Base-by-base conservation (phyloP, 768 basidiomycete genomes). In the Candolleomyces efflorescens region DNA sequence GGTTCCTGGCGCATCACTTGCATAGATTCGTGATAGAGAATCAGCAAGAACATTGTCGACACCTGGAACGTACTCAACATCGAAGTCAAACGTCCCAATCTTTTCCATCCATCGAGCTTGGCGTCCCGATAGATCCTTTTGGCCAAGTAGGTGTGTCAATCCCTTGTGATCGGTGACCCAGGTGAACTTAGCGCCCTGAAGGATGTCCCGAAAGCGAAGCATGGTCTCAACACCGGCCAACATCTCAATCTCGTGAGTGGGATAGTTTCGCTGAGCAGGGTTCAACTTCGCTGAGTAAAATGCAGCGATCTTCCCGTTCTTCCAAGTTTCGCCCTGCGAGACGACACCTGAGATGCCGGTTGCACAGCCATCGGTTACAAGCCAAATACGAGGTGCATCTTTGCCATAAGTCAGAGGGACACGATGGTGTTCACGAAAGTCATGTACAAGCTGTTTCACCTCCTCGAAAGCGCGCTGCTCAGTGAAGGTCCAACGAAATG, bases 31-130 rank as follows among this genome's bases (percentile, higher is more conserved):
- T 0, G 77, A 80, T 5, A 82, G 62, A 0, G 76, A 70, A 62
- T 82, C 78, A 0, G 75, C 71, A 0, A 75, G 59, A 0, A 69
- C 63, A 58, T 82, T 79, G 3, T 72, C 67, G 1, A 63, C 61
- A 0, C 78, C 79, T 0, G 71, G 64, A 0, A 71, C 63, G 56
- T 73, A 73, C 12, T 55, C 61, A 17, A 68, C 66, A 56, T 57
- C 62, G 49, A 65, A 81, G 36, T 79, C 70, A 55, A 76, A n/a
- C 81, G n/a, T 73, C 63, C 63, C 54, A 0, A 82, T 59, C 18
- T 71, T 70, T 55, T 78, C 69, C 2, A 73, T 36, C 79, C 78
- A 79, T 0, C 71, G 60, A 0, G 68, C 68, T 32, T 78, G 79
- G 0, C 70, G 56, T 0, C 69, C 65, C 0, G 76, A 75, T 5